Base-by-base conservation (phyloP, 2,329 filamentous ascomycete genomes). In the Claviceps sp. region DNA sequence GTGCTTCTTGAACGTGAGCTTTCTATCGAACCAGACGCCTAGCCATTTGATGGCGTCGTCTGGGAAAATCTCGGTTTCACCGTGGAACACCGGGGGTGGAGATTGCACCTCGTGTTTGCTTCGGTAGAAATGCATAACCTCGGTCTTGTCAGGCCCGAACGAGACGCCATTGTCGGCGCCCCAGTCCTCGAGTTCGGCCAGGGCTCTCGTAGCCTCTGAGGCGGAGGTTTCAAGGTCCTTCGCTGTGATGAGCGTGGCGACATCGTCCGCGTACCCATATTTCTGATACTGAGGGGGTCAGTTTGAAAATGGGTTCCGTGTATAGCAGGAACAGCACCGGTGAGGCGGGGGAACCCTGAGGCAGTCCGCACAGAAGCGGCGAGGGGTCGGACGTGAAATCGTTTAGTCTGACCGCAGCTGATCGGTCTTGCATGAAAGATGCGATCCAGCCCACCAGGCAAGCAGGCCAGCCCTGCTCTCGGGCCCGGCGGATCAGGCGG, bases 111-210 rank as follows among this genome's bases (percentile, higher is more conserved):
- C 8, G 1, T 18, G 18, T 18, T 18, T 18, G 11, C 6, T 16
- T 38, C 37, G 5, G 51, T 50, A n/a, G 48, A 60, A 58, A 44
- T 61, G 53, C 20, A 61, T 59, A 2, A 59, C 54, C 47, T 61
- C 54, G 24, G 56, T 58, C 45, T 61, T 61, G 5, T 48, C 51
- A 7, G 48, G 53, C 49, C 58, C 53, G 45, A 61, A 61, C 8
- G 52, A 51, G 38, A 61, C 51, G 18, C 48, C 55, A 37, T 58
- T 57, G 4, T 42, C 50, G 18, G 41, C 49, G 9, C 60, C 57
- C 55, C 54, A 59, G 11, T 47, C 26, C 11, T 55, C 40, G 6
- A 57, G 51, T 24, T 55, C 51, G 24, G 24, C 24, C 24, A 26
- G 24, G 5, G 24, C 24, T 6, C 5, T 26, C 24, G 24, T 26